phyloP scores from a whole-genome alignment of 2,329 filamentous ascomycete genomes.

The Penicillium brasilianum region DNA sequence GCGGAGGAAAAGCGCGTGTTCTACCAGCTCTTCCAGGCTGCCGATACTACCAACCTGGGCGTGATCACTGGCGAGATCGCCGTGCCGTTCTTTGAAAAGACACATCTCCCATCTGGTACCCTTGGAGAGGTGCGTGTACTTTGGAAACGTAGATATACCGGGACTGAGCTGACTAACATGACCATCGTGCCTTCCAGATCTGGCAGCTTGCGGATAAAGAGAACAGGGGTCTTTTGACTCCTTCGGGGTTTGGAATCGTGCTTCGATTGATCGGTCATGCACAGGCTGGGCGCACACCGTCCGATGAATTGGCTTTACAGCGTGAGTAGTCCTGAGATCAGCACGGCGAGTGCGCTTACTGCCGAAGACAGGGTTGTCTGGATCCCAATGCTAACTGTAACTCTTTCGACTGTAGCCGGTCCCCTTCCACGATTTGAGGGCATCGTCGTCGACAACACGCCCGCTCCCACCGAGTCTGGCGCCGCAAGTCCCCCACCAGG shows the following conservation, averaged over 20 bases:
- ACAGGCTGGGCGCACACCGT: constrained; percentile 83
- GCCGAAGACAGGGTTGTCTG: not conserved
- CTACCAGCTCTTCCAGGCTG: constrained; percentile 88
- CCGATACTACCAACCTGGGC: constrained; percentile 87
- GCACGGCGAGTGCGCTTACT: not conserved
- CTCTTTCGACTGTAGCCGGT: constrained; percentile 56
- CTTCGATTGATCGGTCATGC: constrained; percentile 94
- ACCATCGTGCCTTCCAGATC: constrained; percentile 66
- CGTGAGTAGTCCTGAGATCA: constrained; percentile 52
- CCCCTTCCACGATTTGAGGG: constrained; percentile 94
- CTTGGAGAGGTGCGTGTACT: constrained; percentile 77
- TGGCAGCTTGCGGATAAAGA: constrained; percentile 99
- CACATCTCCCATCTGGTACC: constrained; percentile 80
- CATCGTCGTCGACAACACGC: constrained; percentile 56
- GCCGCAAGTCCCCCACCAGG: constrained; percentile 51
- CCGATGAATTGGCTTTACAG: constrained; percentile 79
- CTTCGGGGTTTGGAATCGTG: constrained; percentile 90
- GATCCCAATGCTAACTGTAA: constrained; percentile 12
- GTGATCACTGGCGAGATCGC: constrained; percentile 96
- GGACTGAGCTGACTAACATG: constrained; percentile 2
- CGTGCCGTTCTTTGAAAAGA: constrained; percentile 98
- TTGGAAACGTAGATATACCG: not conserved
- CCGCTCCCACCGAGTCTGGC: constrained; percentile 57
- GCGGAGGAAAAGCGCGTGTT: constrained; percentile 93
- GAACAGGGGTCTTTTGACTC: constrained; percentile 91